phyloP scores from a whole-genome alignment of 2,329 filamentous ascomycete genomes.

The Xylariaceae sp. region DNA sequence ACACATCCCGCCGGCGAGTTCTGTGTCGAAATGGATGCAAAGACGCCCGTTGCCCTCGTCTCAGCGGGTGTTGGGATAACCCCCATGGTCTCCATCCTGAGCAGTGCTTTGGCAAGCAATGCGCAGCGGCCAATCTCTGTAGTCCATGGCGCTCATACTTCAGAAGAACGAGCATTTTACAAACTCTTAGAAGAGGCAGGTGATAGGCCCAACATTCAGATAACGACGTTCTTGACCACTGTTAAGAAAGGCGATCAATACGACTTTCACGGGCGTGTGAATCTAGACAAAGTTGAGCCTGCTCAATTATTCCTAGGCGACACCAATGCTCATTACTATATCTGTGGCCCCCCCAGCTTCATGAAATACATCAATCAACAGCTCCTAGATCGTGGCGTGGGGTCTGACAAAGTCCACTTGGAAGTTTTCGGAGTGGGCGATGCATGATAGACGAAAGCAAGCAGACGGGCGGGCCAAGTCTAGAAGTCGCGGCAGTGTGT shows the following conservation, averaged over 20 bases:
- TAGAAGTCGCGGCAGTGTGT: too few relatives aligned
- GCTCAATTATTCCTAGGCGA: conserved; percentile 53
- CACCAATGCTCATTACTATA: conserved; percentile 58
- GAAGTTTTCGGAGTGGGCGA: conserved; percentile 60
- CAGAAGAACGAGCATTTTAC: conserved; percentile 52
- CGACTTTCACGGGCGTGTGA: conserved; percentile 54
- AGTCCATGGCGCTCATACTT: conserved; percentile 57
- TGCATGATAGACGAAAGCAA: too few relatives aligned
- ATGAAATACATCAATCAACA: conserved; percentile 58
- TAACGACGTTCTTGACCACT: conserved; percentile 55
- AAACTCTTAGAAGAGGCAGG: conserved; percentile 43
- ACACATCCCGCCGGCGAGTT: conserved; percentile 59
- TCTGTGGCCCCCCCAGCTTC: conserved; percentile 68
- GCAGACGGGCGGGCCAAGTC: too few relatives aligned
- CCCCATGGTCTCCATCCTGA: conserved; percentile 62
- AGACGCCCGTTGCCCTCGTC: conserved; percentile 59
- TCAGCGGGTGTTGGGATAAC: conserved; percentile 68
- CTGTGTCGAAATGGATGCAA: conserved; percentile 49
- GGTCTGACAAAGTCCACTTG: conserved; percentile 55
- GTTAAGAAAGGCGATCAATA: conserved; percentile 51
- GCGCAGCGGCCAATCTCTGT: conserved; percentile 52
- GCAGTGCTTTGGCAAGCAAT: conserved; percentile 34
- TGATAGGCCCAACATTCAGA: conserved; percentile 43
- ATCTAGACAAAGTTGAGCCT: conserved; percentile 52
- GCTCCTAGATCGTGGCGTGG: conserved; percentile 54